Evolutionary conservation across 306 rosid genomes (phyloP), one percentile per base, ranked within the genome.

Genomic region (Quillaja saponaria): DNA sequence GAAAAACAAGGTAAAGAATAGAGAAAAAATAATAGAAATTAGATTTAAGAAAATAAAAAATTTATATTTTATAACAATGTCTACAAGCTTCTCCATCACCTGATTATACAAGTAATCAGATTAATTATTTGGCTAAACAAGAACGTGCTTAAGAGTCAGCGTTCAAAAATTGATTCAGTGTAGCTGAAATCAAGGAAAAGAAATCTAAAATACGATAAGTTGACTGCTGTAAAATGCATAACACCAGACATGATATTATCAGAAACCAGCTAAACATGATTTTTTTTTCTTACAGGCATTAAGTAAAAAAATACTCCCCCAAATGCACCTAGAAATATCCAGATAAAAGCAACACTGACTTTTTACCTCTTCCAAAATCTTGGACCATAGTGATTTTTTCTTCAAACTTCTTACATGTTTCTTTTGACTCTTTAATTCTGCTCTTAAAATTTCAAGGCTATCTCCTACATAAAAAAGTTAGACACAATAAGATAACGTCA

Each of bases 61-160:
- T n/a, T n/a, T n/a, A n/a, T n/a, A n/a, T n/a, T n/a, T n/a, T n/a
- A n/a, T n/a, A 44, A 94, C 97, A 1, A 87, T 67, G 67, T 94
- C 97, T 28, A 77, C 91, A 42, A 94, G 91, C 73, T 89, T 87
- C 83, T 94, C 96, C 99, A 94, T 94, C 72, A 89, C 90, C 99
- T 94, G 87, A 20, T 77, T 59, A 76, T 64, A 72, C 63, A 79
- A 63, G 52, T 47, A 77, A 61, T 61, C 50, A 66, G 18, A 71
- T 55, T 72, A 51, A 15, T 71, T 31, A 57, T 34, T 35, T 2
- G 13, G 58, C 55, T 38, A 16, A 37, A 69, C 12, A 55, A 39
- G 54, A 55, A 16, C 34, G 21, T 31, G 42, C 49, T 63, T 19
- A 62, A 60, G 59, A 56, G 33, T 42, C 52, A 71, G 33, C 13